These are phyloP conservation scores for Marsdenia floribunda DNA, from an alignment of 257 asterid species.

Conservation along the genomic window DNA sequence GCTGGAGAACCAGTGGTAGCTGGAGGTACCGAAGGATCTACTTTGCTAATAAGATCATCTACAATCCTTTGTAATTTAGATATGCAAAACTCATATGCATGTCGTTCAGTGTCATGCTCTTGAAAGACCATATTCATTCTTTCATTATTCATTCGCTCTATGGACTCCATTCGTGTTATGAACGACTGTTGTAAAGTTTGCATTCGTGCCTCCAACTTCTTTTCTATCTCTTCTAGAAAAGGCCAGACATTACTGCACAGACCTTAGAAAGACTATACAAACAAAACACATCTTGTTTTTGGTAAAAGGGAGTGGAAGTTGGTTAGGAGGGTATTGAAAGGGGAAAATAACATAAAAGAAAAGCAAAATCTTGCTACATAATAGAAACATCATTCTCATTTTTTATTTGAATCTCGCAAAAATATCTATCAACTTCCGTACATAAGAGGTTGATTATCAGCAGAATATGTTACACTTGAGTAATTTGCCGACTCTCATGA, in stretches of 20 bases:
- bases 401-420: not conserved
- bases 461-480: conserved; percentile 77
- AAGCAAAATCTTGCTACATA: not conserved
- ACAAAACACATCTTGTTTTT: not conserved
- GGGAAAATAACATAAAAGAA: not conserved
- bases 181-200: too few relatives aligned
- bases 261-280: not conserved
- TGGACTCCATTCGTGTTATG: too few relatives aligned
- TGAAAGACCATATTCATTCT: too few relatives aligned
- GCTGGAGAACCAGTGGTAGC: too few relatives aligned
- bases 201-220: too few relatives aligned
- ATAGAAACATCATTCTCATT: not conserved
- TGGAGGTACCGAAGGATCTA: too few relatives aligned
- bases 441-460: not conserved
- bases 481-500: conserved; percentile 97
- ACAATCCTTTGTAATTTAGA: too few relatives aligned
- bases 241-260: not conserved
- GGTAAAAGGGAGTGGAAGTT: not conserved
- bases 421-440: not conserved
- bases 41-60: too few relatives aligned
- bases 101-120: too few relatives aligned
- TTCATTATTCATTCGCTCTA: too few relatives aligned
- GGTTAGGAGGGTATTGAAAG: not conserved
- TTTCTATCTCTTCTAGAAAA: too few relatives aligned
- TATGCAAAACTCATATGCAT: too few relatives aligned